Evolutionary conservation across 2,329 filamentous ascomycete genomes (phyloP).

Genomic region (Leptographium radiaticola): DNA sequence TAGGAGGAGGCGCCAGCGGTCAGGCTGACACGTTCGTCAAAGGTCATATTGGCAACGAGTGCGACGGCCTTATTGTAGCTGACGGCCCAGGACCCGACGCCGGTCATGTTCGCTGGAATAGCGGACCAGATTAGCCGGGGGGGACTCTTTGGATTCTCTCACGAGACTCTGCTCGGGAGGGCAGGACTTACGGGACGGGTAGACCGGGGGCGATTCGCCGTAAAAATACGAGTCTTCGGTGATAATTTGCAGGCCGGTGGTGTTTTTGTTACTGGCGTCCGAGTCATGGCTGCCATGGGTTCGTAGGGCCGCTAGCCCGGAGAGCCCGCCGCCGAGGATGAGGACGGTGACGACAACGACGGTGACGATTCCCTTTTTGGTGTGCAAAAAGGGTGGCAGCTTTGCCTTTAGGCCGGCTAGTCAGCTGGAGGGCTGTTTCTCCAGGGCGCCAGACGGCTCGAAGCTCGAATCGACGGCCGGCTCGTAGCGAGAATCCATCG

Average conservation of each 20-base stretch:
- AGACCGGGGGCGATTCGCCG: slow-evolving; percentile 34
- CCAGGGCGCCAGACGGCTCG: not conserved
- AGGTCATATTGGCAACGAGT: slow-evolving; percentile 58
- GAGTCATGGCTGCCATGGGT: not conserved
- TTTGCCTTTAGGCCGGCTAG: slow-evolving; percentile 15
- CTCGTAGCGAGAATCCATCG: not conserved
- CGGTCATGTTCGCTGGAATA: slow-evolving; percentile 35
- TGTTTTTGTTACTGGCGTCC: not conserved
- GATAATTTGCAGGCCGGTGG: slow-evolving; percentile 15
- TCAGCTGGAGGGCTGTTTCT: slow-evolving; percentile 11
- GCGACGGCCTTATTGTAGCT: slow-evolving; percentile 54
- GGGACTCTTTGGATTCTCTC: not conserved
- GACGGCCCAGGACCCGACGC: slow-evolving; percentile 50
- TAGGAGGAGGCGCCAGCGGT: slow-evolving; percentile 55
- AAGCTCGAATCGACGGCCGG: not conserved
- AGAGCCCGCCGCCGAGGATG: slow-evolving; percentile 22
- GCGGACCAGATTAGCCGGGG: not conserved
- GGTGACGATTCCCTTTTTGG: slow-evolving; percentile 17
- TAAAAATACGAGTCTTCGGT: slow-evolving; percentile 32
- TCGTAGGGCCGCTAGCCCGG: slow-evolving; percentile 20
- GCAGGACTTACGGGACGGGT: slow-evolving; percentile 33
- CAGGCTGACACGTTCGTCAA: slow-evolving; percentile 64
- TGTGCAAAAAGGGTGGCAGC: slow-evolving; percentile 17
- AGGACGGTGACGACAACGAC: slow-evolving; percentile 15
- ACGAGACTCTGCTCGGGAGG: not conserved